Percentiles rank a stretch among this genome's conserved stretches.
phyloP scores from a whole-genome alignment of 2,329 filamentous ascomycete species.

The Botryosphaeria dothidea region DNA sequence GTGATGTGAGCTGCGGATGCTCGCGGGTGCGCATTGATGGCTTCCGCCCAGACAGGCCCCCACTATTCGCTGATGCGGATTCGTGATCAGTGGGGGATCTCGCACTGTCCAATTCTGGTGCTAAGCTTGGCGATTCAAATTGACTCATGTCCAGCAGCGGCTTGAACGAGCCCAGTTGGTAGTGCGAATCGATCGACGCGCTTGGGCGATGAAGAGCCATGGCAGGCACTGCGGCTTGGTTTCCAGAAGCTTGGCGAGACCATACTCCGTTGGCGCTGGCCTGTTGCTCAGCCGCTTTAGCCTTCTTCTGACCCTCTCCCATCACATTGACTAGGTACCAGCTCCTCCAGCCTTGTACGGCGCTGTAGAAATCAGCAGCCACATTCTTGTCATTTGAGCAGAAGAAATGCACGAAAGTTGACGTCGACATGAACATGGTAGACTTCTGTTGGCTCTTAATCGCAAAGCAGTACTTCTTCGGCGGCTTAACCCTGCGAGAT shows the following conservation, averaged over 20 bases:
- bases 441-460: conserved; percentile 92
- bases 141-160: conserved; percentile 66
- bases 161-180: conserved; percentile 65
- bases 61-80: conserved; percentile 26
- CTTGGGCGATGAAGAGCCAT: conserved; percentile 30
- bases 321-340: conserved; percentile 84
- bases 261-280: conserved; percentile 25
- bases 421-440: conserved; percentile 75
- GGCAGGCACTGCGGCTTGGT: conserved; percentile 19
- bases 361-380: conserved; percentile 69
- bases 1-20: conserved; percentile 37
- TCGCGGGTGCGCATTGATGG: conserved; percentile 39
- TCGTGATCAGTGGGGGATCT: conserved; percentile 24
- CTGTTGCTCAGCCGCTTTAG: conserved; percentile 32
- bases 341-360: conserved; percentile 80
- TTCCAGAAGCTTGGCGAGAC: conserved; percentile 20
- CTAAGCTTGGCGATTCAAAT: conserved; percentile 47
- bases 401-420: conserved; percentile 93
- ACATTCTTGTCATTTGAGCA: conserved; percentile 70
- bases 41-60: conserved; percentile 36
- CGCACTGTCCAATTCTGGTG: neutral
- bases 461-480: conserved; percentile 82
- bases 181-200: conserved; percentile 52
- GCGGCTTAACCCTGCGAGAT: conserved; percentile 73
- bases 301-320: conserved; percentile 51